Evolutionary conservation across 805 yeast species (phyloP), one percentile per base, ranked within the genome.

Genomic region (Cyberlindnera xylosilytica): DNA sequence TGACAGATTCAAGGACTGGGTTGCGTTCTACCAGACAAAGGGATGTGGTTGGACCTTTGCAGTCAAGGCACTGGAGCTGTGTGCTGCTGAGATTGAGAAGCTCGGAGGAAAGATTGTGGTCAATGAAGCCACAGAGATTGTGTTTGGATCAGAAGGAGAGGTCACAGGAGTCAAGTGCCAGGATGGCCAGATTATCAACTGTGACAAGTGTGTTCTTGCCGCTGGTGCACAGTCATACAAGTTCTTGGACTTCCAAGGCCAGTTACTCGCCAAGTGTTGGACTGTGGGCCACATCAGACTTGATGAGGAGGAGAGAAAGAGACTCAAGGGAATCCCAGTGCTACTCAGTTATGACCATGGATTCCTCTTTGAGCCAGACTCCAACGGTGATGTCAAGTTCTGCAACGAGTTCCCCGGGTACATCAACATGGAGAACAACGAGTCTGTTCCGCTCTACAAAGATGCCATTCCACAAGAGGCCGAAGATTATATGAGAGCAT

Each of bases 391-490:
- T 20, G 42, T 68, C 22, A 68, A 68, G 44, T 53, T 67, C 36
- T 66, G 69, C 47, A 67, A 67, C 44, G 72, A 68, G 47, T 66
- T 65, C 38, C 69, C 70, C 9, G 70, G 71, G 6, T 65, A 61
- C 39, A 60, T 63, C 39, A 58, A 65, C 46, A 29, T 49, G 11
- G 36, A 46, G 1, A 39, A 35, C 1, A 27, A 26, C 6, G 49
- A 49, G 11, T 64, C 69, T 3, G 38, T 59, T n/a, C 70, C 70
- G 13, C 20, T 54, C 2, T 61, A 62, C 44, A 56, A 47, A 35
- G 39, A 57, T 11, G 50, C 53, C 24, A 46, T 65, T n/a, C 70
- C 70, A 11, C 26, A 36, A 11, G 68, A 61, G 36, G 66, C 70
- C 5, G 63, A 58, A 32, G 34, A 33, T 6, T 58, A 58, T 32